These are phyloP conservation scores for Calophaca sinica DNA, from an alignment of 306 rosid genomes.

Conservation along the genomic window DNA sequence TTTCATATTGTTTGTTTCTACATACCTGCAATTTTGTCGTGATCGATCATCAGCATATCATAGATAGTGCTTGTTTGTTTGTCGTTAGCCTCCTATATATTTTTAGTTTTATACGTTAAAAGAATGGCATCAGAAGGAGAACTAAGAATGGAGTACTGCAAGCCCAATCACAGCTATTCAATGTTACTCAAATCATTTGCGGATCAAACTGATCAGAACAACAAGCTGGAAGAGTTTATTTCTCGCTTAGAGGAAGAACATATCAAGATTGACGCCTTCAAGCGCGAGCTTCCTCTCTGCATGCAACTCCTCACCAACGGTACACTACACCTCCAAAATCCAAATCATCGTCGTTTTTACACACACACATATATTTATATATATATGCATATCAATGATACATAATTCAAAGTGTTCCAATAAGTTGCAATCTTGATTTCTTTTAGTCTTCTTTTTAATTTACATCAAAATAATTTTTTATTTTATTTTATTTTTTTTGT, in stretches of 20 bases:
- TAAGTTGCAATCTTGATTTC: too few relatives aligned
- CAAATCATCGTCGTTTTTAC: too few relatives aligned
- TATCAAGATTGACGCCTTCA: slow-evolving; percentile 88
- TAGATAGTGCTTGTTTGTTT: slow-evolving; percentile 4
- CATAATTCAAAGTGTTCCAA: too few relatives aligned
- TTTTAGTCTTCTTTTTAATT: not conserved
- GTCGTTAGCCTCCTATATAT: not conserved
- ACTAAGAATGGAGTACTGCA: slow-evolving; percentile 65
- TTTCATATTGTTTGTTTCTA: slow-evolving; percentile 69
- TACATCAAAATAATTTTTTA: too few relatives aligned
- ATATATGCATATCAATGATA: too few relatives aligned
- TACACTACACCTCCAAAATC: too few relatives aligned
- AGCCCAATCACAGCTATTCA: slow-evolving; percentile 61
- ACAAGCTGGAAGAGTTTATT: slow-evolving; percentile 76
- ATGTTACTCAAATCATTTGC: slow-evolving; percentile 74
- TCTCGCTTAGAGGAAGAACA: slow-evolving; percentile 84
- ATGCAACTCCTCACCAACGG: slow-evolving; percentile 93
- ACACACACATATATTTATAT: too few relatives aligned
- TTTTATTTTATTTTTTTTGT: slow-evolving; percentile 20
- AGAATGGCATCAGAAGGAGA: too few relatives aligned
- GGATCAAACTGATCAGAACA: slow-evolving; percentile 61
- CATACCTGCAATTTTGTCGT: slow-evolving; percentile 53
- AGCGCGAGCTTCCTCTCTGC: slow-evolving; percentile 96
- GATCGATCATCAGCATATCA: slow-evolving; percentile 43
- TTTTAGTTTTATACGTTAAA: too few relatives aligned